A percentile compares a stretch with the other conserved stretches of the same genome.
Evolutionary conservation across 73 alveolate genomes (phyloP).

Genomic region (Tetrahymena malaccensis): DNA sequence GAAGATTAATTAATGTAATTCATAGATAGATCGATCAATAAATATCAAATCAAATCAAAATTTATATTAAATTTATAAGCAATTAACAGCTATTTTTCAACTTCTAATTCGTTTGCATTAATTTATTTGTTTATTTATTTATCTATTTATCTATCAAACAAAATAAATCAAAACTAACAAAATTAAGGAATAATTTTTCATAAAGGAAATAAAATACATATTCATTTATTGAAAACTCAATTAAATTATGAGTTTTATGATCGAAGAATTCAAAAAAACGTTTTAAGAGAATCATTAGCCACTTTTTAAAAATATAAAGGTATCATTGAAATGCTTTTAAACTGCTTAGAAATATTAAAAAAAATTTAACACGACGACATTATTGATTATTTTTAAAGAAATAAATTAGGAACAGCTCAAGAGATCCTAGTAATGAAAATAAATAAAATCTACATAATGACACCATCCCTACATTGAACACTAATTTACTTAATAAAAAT

Average conservation of each 20-base stretch:
- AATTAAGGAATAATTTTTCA: not conserved
- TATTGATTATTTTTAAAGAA: not conserved
- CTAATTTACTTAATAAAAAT: not conserved
- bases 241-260: not conserved
- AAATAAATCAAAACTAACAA: not conserved
- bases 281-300: not conserved
- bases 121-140: not conserved
- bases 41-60: not conserved
- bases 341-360: not conserved
- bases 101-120: not conserved
- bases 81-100: not conserved
- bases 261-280: not conserved
- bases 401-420: not conserved
- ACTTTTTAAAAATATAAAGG: not conserved
- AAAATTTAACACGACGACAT: not conserved
- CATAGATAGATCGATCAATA: not conserved
- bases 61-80: not conserved
- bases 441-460: not conserved
- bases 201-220: not conserved
- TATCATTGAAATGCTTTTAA: not conserved
- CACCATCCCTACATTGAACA: not conserved
- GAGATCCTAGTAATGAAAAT: not conserved
- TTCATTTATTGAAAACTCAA: not conserved
- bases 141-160: not conserved
- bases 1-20: not conserved